Percentiles rank a stretch among this genome's conserved stretches.
phyloP scores from a whole-genome alignment of 2,329 filamentous ascomycete species.

The Xylaria sp. region DNA sequence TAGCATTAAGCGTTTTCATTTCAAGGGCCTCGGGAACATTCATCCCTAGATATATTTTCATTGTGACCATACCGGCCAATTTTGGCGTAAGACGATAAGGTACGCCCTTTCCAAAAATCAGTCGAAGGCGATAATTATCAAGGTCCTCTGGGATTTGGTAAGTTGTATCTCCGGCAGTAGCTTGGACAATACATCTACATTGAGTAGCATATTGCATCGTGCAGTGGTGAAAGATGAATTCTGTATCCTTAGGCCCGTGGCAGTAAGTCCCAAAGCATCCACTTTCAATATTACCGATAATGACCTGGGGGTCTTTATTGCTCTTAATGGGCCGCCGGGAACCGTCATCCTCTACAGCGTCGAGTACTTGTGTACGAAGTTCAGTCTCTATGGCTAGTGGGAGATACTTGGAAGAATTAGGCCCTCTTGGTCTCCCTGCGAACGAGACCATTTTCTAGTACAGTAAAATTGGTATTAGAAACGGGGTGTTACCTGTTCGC shows the following conservation, averaged over 20 bases:
- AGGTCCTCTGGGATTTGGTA: conserved; percentile 9
- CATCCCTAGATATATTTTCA: conserved; percentile 42
- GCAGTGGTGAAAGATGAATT: conserved; percentile 29
- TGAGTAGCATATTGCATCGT: not conserved
- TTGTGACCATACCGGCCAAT: conserved; percentile 40
- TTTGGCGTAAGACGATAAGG: conserved; percentile 35
- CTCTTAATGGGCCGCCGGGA: not conserved
- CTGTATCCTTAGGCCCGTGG: not conserved
- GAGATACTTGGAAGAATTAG: conserved; percentile 4
- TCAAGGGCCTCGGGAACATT: conserved; percentile 31
- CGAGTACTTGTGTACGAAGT: conserved; percentile 2
- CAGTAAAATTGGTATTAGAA: not conserved
- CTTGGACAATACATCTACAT: conserved; percentile 14
- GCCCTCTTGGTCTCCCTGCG: not conserved
- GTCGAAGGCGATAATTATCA: conserved; percentile 14
- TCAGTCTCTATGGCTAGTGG: conserved; percentile 13
- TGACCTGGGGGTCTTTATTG: not conserved
- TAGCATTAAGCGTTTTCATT: not conserved
- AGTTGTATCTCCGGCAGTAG: not conserved
- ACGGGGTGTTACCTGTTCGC: not conserved
- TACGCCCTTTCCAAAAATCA: conserved; percentile 6
- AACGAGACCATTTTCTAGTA: conserved; percentile 3
- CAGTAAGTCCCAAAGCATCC: conserved; percentile 19
- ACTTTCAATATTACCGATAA: conserved; percentile 8
- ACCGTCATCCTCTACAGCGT: not conserved